A percentile compares a stretch with the other conserved stretches of the same genome.
These are phyloP conservation scores for Xylaria flabelliformis DNA, from an alignment of 495 filamentous ascomycete genomes.

Conservation along the genomic window DNA sequence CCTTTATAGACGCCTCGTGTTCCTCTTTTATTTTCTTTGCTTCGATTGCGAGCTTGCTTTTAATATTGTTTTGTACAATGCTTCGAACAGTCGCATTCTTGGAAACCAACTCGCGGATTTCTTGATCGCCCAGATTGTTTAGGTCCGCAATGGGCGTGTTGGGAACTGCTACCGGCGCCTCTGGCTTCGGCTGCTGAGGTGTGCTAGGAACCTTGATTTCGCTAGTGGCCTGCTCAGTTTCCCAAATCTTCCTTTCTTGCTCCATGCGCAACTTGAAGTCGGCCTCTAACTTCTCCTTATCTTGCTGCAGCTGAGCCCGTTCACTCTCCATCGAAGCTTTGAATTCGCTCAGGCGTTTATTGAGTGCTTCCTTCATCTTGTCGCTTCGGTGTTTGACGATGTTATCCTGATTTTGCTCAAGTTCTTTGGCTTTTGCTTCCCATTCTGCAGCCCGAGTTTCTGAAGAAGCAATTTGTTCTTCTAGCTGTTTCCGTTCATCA, in stretches of 20 bases:
- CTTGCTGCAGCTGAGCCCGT: constrained; percentile 53
- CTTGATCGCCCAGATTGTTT: constrained; percentile 59
- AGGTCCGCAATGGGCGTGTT: constrained; percentile 45
- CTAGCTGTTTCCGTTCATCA: constrained; percentile 58
- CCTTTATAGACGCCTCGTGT: constrained; percentile 48
- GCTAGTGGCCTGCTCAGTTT: constrained; percentile 51
- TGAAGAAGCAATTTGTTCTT: constrained; percentile 53
- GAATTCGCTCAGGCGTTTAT: constrained; percentile 71
- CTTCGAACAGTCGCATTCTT: constrained; percentile 68
- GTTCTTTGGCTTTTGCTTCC: constrained; percentile 58
- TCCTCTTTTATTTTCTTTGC: constrained; percentile 65
- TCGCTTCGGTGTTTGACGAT: constrained; percentile 71
- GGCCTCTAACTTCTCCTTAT: constrained; percentile 62
- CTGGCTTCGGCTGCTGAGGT: constrained; percentile 39
- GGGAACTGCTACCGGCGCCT: constrained; percentile 38
- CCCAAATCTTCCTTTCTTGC: constrained; percentile 64
- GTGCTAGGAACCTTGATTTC: constrained; percentile 39
- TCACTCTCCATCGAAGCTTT: constrained; percentile 56
- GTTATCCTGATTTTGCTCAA: constrained; percentile 59
- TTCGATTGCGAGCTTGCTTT: constrained; percentile 60
- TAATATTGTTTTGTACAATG: constrained; percentile 73
- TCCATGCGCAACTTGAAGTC: constrained; percentile 71
- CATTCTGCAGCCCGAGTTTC: constrained; percentile 61
- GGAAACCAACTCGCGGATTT: constrained; percentile 68
- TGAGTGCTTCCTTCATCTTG: constrained; percentile 73